Percentiles rank a stretch among this genome's conserved stretches.
Conservation (phyloP, 495 filamentous ascomycete species). For the Evansstolkia leycettana region DNA sequence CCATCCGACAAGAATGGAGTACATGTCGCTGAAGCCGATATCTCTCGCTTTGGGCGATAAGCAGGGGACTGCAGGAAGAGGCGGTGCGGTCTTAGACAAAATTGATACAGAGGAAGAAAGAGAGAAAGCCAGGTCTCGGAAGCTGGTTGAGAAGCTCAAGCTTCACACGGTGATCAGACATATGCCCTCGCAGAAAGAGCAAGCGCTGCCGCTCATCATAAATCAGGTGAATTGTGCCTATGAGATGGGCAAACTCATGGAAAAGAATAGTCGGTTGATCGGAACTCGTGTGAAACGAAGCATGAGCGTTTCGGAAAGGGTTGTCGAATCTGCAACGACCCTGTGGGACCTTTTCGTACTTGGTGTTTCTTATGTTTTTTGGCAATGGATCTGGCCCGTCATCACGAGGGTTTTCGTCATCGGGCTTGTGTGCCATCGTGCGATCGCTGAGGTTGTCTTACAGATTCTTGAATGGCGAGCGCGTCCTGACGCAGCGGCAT, state of each 20-base stretch:
- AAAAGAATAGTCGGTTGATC: conserved; percentile 76
- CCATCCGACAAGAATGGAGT: conserved; percentile 84
- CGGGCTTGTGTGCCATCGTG: conserved; percentile 66
- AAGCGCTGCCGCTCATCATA: conserved; percentile 65
- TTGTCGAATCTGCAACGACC: conserved; percentile 85
- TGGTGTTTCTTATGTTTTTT: conserved; percentile 57
- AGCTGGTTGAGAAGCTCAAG: conserved; percentile 79
- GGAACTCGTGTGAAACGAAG: conserved; percentile 68
- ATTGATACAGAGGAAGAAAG: conserved; percentile 42
- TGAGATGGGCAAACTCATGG: conserved; percentile 71
- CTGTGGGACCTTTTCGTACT: conserved; percentile 63
- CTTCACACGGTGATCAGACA: conserved; percentile 74
- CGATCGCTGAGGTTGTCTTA: conserved; percentile 69
- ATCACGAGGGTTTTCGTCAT: conserved; percentile 61
- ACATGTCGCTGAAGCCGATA: conserved; percentile 84
- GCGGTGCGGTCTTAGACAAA: conserved; percentile 13
- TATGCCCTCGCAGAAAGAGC: conserved; percentile 68
- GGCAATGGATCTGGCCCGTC: conserved; percentile 67
- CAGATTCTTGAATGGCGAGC: conserved; percentile 79
- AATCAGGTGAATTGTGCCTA: conserved; percentile 95
- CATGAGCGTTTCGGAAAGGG: conserved; percentile 85
- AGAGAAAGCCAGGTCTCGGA: conserved; percentile 46
- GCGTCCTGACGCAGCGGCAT: conserved; percentile 63
- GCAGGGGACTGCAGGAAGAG: conserved; percentile 15
- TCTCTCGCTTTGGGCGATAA: conserved; percentile 81